These are phyloP conservation scores for Yamadazyma nakazawae DNA, from an alignment of 805 yeast genomes.

Conservation along the genomic window DNA sequence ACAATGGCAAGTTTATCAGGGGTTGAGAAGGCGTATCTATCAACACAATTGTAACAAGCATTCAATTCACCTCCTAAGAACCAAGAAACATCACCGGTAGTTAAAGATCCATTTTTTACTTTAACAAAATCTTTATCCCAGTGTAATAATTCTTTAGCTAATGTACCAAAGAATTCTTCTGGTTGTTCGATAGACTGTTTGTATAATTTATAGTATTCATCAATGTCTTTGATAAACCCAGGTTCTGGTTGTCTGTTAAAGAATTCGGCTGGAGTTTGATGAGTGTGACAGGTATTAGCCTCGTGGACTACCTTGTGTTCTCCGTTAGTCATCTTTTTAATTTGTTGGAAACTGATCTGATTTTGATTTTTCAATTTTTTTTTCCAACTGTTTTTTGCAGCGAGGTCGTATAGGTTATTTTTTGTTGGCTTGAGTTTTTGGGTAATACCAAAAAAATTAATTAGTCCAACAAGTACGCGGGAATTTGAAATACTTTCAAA, in stretches of 20 bases:
- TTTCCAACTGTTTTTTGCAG: conserved; percentile 4
- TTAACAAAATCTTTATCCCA: conserved; percentile 79
- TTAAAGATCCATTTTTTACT: conserved; percentile 63
- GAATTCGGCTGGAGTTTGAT: conserved; percentile 54
- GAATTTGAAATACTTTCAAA: neutral
- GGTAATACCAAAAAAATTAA: conserved; percentile 5
- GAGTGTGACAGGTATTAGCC: conserved; percentile 49
- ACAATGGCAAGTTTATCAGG: conserved; percentile 74
- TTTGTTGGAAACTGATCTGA: neutral
- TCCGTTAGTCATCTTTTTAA: neutral
- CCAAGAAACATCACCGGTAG: conserved; percentile 60
- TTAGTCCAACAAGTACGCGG: conserved; percentile 3
- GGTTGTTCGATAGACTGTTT: conserved; percentile 77
- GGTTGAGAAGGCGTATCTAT: conserved; percentile 68
- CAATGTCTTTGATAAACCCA: conserved; percentile 59
- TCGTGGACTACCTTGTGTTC: conserved; percentile 50
- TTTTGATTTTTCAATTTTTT: neutral
- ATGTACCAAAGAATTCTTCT: conserved; percentile 70
- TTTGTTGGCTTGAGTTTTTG: conserved; percentile 7
- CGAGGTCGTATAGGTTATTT: conserved; percentile 6
- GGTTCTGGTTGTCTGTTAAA: conserved; percentile 56
- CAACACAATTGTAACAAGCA: conserved; percentile 79
- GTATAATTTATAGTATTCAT: conserved; percentile 69
- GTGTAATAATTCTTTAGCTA: conserved; percentile 66
- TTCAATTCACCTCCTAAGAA: conserved; percentile 76